Base-by-base conservation (phyloP, 208 protist genomes). In the Trypanosoma melophagium region DNA sequence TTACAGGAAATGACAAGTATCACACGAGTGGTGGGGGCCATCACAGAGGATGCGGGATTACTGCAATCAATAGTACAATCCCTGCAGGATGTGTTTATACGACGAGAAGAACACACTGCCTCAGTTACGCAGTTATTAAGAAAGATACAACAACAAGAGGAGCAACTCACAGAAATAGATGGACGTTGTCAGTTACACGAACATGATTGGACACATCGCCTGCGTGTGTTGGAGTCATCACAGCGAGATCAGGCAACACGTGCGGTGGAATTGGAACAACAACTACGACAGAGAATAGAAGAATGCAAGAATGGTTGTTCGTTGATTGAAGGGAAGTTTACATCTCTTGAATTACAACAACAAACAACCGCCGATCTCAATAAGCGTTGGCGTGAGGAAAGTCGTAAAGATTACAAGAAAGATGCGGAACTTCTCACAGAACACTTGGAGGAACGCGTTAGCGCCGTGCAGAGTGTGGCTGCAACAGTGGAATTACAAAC, bases 161-260 rank as follows among this genome's bases (percentile, higher is more conserved):
- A 35, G 28, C 28, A 35, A 35, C 47, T 64, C 47, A 5, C 7
- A 2, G 42, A 53, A 35, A 25, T 64, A 0, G 45, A 55, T 19
- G 44, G 14, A 17, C 21, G 8, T 55, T 25, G 45, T 35, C 22
- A 51, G 13, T 22, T 45, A 44, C 45, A 64, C 12, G 16, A 21
- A 28, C 22, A 24, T 44, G 60, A 56, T 21, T 47, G 41, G 7
- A 21, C 9, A 21, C 47, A 47, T 7, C 28, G 24, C 5, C 35
- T 47, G 4, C 0, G 47, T 2, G 25, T n/a, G 3, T 66, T 8
- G 25, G 50, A 66, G 16, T 42, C 35, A 0, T 56, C 38, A 24
- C 60, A 66, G 38, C 25, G 47, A 31, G n/a, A 16, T 25, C 50
- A 66, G n/a, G 19, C 60, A 56, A 22, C n/a, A 35, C 52, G 31